Base-by-base conservation (phyloP, 1,139 yeast species). In the Protomyces macrosporus region DNA sequence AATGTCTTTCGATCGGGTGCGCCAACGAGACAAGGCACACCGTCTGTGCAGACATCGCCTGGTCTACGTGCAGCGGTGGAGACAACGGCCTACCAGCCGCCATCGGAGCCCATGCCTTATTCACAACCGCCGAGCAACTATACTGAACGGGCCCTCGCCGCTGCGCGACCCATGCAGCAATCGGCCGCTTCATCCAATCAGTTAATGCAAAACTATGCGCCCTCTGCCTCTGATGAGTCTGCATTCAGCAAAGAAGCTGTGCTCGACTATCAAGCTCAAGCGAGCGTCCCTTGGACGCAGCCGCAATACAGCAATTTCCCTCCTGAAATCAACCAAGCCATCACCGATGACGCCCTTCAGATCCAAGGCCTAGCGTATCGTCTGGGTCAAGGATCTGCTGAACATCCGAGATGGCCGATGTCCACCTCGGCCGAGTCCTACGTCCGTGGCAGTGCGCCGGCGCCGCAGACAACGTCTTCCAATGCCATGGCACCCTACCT, bases 391-490 rank as follows among this genome's bases (percentile, higher is more conserved):
- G 9, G 9, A 12, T 9, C 9, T 7, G 12, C 9, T 36, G 39
- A 12, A 7, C 32, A 42, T 14, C 23, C 23, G 30, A n/a, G 32
- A 14, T 42, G 48, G 48, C 32, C 48, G 3, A 30, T 16, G 23
- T 16, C 48, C 32, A 23, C 23, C 23, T 42, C 45, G 37, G 36
- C 45, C 10, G 60, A 57, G 55, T 57, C 60, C 23, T 48, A 45
- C 32, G 60, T 57, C 32, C 52, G 60, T 23, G 60, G 54, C 14
- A 55, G 60, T 23, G 60, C 53, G 10, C 45, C 45, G 33, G 45
- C 14, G 40, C 32, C 53, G 6, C 14, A 39, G 16, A 2, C 23
- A 23, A 23, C 23, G 23, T 23, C 23, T 23, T 32, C 52, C 9
- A 36, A 55, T 36, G 6, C 53, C 33, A 23, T 23, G 23, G 23